Conservation (phyloP, 176 grass and related monocot species). For the Aegilops tauschii region DNA sequence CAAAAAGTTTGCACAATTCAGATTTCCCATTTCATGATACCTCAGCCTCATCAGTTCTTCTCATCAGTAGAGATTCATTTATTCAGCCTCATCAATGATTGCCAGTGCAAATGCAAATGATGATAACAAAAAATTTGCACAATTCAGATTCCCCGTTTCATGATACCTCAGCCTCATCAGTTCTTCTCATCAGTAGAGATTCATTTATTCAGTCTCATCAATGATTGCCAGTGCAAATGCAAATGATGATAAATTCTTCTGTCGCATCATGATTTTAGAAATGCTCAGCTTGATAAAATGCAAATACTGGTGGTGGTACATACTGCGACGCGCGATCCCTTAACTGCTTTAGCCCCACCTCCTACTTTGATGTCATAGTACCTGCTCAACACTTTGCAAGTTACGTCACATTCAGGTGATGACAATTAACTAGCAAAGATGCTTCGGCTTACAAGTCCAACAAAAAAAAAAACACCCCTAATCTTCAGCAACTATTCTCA, state of each 20-base stretch:
- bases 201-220: background rate
- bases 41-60: background rate
- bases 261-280: background rate
- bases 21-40: background rate
- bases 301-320: slow-evolving; percentile 15
- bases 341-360: slow-evolving; percentile 69
- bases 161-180: background rate
- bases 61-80: background rate
- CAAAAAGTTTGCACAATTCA: background rate
- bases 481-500: background rate
- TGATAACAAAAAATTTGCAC: background rate
- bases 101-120: slow-evolving; percentile 4
- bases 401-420: background rate
- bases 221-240: slow-evolving; percentile 5
- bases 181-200: background rate
- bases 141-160: background rate
- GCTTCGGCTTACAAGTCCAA: background rate
- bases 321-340: slow-evolving; percentile 93
- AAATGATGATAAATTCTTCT: background rate
- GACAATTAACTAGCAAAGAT: slow-evolving; percentile 9
- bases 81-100: background rate
- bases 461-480: background rate
- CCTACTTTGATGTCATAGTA: slow-evolving; percentile 96
- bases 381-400: slow-evolving; percentile 40
- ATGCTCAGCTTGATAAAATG: background rate